Percentiles rank a stretch among this genome's conserved stretches.
Evolutionary conservation across 2,329 filamentous ascomycete species (phyloP).

Genomic region (Rutstroemia sp.): DNA sequence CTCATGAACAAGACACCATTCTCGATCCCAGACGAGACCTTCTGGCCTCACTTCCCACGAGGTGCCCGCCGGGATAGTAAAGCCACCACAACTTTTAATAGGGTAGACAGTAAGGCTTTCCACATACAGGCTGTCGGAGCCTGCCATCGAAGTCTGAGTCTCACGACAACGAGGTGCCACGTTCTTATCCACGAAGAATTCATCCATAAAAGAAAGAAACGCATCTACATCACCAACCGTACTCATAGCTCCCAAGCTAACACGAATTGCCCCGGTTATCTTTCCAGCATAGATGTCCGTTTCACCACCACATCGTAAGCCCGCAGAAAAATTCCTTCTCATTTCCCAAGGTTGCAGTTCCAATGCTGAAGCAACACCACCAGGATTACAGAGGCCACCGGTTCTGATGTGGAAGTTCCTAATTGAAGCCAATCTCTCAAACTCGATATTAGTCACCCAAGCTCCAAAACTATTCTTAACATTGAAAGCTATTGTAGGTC

Average conservation of each 20-base stretch:
- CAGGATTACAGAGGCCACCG: slow-evolving; percentile 87
- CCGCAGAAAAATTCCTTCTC: slow-evolving; percentile 74
- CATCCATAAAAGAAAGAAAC: slow-evolving; percentile 64
- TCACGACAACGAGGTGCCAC: not conserved
- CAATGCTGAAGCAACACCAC: slow-evolving; percentile 70
- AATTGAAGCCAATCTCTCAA: slow-evolving; percentile 77
- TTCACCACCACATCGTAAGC: slow-evolving; percentile 76
- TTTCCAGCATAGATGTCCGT: slow-evolving; percentile 77
- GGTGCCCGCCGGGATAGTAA: slow-evolving; percentile 53
- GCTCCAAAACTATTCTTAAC: slow-evolving; percentile 58
- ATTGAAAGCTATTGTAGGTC: slow-evolving; percentile 81
- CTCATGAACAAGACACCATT: slow-evolving; percentile 90
- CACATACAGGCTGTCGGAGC: slow-evolving; percentile 37
- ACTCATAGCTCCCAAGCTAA: slow-evolving; percentile 88
- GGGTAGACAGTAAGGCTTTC: slow-evolving; percentile 71
- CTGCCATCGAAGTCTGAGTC: not conserved
- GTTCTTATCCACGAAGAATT: slow-evolving; percentile 45
- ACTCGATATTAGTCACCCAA: slow-evolving; percentile 75
- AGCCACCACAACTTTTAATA: slow-evolving; percentile 89
- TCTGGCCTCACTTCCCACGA: slow-evolving; percentile 74
- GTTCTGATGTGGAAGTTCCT: slow-evolving; percentile 79
- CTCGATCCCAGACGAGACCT: slow-evolving; percentile 87
- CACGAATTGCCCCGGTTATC: slow-evolving; percentile 78
- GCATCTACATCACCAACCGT: slow-evolving; percentile 63
- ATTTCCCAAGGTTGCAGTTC: slow-evolving; percentile 73